Evolutionary conservation across 2,329 filamentous ascomycete genomes (phyloP).

Genomic region (Catunica adiposa): DNA sequence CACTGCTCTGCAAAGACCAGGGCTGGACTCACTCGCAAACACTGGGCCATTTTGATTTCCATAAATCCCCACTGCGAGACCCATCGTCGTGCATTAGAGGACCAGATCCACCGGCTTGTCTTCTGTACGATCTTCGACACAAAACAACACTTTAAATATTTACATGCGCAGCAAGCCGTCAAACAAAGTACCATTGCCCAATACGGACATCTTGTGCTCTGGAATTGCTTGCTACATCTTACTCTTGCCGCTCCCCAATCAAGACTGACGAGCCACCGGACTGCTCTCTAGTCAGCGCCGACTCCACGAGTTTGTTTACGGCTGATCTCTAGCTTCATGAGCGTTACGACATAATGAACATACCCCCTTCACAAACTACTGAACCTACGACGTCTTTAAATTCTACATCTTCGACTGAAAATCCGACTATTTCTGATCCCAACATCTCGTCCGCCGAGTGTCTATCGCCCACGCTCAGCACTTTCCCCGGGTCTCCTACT

Average conservation of each 20-base stretch:
- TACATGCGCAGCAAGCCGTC: neutral
- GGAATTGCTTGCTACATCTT: neutral
- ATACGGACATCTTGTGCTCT: neutral
- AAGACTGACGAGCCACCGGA: neutral
- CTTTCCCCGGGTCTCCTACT: conserved; percentile 3
- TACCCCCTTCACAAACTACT: conserved; percentile 11
- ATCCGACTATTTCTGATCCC: neutral
- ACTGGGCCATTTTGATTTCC: too few species aligned
- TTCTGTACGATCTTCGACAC: neutral
- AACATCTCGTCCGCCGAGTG: neutral
- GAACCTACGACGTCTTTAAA: conserved; percentile 8
- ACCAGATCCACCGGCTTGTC: neutral
- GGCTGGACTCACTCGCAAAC: too few species aligned
- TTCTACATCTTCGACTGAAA: conserved; percentile 1
- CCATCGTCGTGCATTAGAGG: neutral
- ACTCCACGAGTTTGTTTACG: neutral
- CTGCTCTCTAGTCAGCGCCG: neutral
- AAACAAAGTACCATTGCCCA: neutral
- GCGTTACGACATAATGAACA: conserved; percentile 9
- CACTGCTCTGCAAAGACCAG: too few species aligned
- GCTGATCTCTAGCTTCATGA: neutral
- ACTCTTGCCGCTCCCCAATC: neutral
- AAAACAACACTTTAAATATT: neutral
- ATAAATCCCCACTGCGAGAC: neutral
- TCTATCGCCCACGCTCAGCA: conserved; percentile 4